Evolutionary conservation across 108 stramenopile genomes (phyloP).

Genomic region (Schizochytrium sp.): DNA sequence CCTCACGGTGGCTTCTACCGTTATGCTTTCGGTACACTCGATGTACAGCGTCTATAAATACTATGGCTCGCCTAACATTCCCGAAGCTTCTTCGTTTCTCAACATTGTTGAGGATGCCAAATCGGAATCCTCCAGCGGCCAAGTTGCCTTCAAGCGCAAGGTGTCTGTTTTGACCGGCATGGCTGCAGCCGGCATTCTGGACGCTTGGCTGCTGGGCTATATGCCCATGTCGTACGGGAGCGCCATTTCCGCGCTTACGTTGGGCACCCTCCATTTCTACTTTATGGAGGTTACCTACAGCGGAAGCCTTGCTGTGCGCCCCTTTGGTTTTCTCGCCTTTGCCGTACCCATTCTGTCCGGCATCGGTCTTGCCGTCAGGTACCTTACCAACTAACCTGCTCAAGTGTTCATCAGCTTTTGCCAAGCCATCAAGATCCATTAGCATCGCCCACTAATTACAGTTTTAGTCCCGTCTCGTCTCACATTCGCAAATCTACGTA

Average conservation of each 20-base stretch:
- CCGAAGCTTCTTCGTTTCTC: not conserved
- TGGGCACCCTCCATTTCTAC: conserved; percentile 4
- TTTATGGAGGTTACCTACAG: conserved; percentile 22
- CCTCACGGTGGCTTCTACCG: not conserved
- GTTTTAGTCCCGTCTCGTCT: too few species aligned
- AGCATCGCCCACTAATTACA: too few species aligned
- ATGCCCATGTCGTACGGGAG: not conserved
- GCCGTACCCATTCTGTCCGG: not conserved
- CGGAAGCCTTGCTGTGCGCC: not conserved
- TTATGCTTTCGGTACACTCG: not conserved
- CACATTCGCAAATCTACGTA: too few species aligned
- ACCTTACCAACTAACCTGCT: not conserved
- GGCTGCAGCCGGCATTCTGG: not conserved
- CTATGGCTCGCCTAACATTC: conserved; percentile 11
- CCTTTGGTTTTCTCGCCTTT: conserved; percentile 15
- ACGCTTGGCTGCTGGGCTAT: not conserved
- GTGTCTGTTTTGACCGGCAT: not conserved
- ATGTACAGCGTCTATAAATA: conserved; percentile 21
- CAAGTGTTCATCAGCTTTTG: too few species aligned
- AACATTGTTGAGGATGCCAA: not conserved
- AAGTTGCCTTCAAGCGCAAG: not conserved
- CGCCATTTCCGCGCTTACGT: not conserved
- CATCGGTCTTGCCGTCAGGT: not conserved
- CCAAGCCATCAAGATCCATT: too few species aligned
- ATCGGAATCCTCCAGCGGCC: not conserved